These are phyloP conservation scores for Nannizziopsis arthrosporioides DNA, from an alignment of 2,329 filamentous ascomycete genomes.

Conservation along the genomic window DNA sequence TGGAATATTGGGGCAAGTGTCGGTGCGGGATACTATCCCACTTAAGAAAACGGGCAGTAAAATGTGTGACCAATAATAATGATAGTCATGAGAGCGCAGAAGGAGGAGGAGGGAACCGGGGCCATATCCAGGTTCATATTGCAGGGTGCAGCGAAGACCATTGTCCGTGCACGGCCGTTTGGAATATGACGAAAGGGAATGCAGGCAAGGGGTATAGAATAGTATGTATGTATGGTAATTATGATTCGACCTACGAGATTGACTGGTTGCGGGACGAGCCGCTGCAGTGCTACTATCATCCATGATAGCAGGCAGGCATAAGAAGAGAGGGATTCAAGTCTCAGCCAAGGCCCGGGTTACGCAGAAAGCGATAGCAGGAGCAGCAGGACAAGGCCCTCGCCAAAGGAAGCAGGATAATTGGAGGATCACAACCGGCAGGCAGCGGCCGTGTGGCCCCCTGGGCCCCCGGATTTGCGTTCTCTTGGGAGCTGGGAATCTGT, in stretches of 20 bases:
- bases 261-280: not conserved
- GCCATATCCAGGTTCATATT: no score
- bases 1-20: not conserved
- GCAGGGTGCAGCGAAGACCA: no score
- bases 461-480: not conserved
- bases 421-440: not conserved
- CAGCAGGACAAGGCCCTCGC: not conserved
- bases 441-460: slow-evolving; percentile 1
- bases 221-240: no score
- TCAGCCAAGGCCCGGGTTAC: not conserved
- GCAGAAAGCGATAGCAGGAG: not conserved
- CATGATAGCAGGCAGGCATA: not conserved
- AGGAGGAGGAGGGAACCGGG: no score
- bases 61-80: no score
- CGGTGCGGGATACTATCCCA: not conserved
- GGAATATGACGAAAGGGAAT: no score
- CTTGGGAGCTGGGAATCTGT: not conserved
- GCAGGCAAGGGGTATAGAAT: no score
- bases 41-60: no score
- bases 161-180: no score
- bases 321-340: not conserved
- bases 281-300: not conserved
- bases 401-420: not conserved
- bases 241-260: slow-evolving; percentile 3
- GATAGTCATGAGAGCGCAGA: no score